Base-by-base conservation (phyloP, 306 rosid species). In the Trifolium fragiferum region DNA sequence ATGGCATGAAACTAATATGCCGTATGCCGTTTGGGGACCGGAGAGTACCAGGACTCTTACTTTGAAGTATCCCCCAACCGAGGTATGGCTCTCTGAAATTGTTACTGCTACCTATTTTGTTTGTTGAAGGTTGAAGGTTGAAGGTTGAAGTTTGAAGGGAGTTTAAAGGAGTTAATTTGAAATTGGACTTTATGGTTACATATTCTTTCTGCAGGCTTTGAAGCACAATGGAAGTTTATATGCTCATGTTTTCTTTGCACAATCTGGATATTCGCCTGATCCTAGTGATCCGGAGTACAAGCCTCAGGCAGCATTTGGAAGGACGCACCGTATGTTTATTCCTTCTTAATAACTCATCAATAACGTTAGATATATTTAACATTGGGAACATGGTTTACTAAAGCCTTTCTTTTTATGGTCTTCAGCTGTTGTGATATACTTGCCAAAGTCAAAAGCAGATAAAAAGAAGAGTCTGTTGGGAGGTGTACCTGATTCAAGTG, bases 1-100 rank as follows among this genome's bases (percentile, higher is more conserved):
- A n/a, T 94, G 99, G 97, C 99, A 94, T 44, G 96, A 94, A 83
- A 86, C 88, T 67, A 86, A 88, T 75, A 88, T 94, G 58, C 99
- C 96, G 0, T 94, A 87, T 79, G 93, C 97, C 1, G 81, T 80
- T 19, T 94, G 96, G 94, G 95, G 87, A 46, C 85, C 86, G 21
- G 89, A 84, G 76, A 81, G 90, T 84, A 84, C 89, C 46, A 80
- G 96, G 75, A 63, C 86, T 66, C 85, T 85, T 65, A 79, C 93
- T 43, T 58, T 86, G 79, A 90, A 86, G 75, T 92, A 87, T 78
- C 71, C 66, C 60, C 95, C 90, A 1, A 86, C 99, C 18, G 90
- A 92, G 99, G 97, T 91, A 87, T 75, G 18, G 27, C 74, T 81
- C 30, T 9, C 19, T 62, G 68, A 37, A 20, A n/a, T 44, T 72